Conservation (phyloP, 1,284 basidiomycete species). For the Ustilago tritici region DNA sequence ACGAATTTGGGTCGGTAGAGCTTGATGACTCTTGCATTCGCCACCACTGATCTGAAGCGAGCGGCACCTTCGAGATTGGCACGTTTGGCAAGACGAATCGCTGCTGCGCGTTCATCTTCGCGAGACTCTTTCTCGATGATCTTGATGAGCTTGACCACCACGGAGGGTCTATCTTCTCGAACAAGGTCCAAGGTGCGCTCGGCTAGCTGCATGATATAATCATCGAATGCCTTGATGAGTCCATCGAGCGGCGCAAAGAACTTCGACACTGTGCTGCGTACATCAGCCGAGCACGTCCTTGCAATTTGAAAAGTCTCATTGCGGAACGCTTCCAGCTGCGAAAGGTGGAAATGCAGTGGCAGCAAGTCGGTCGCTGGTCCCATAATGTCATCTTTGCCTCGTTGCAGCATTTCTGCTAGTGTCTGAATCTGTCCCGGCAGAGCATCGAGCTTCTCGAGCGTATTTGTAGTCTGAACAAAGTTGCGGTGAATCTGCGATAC, state of each 20-base stretch:
- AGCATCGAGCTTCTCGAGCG: conserved; percentile 89
- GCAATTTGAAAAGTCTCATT: conserved; percentile 73
- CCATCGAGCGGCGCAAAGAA: conserved; percentile 90
- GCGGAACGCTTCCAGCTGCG: conserved; percentile 88
- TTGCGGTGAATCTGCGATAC: conserved; percentile 96
- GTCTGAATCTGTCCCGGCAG: conserved; percentile 87
- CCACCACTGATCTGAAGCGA: conserved; percentile 60
- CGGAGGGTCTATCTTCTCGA: conserved; percentile 81
- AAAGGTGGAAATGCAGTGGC: conserved; percentile 88
- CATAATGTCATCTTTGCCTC: conserved; percentile 78
- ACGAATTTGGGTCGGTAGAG: conserved; percentile 93
- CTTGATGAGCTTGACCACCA: conserved; percentile 91
- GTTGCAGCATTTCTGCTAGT: conserved; percentile 81
- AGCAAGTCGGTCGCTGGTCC: conserved; percentile 89
- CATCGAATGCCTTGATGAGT: conserved; percentile 85
- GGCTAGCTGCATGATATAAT: conserved; percentile 84
- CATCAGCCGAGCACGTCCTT: conserved; percentile 76
- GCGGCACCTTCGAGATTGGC: conserved; percentile 75
- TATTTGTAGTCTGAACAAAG: conserved; percentile 93
- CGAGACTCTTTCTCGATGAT: conserved; percentile 92
- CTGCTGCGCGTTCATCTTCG: conserved; percentile 96
- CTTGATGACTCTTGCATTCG: conserved; percentile 85
- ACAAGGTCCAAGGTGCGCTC: conserved; percentile 81
- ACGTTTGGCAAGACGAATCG: conserved; percentile 92
- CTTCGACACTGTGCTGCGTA: conserved; percentile 77